A percentile compares a stretch with the other conserved stretches of the same genome.
Evolutionary conservation across 768 basidiomycete genomes (phyloP).

Genomic region (Ramaria sp.): DNA sequence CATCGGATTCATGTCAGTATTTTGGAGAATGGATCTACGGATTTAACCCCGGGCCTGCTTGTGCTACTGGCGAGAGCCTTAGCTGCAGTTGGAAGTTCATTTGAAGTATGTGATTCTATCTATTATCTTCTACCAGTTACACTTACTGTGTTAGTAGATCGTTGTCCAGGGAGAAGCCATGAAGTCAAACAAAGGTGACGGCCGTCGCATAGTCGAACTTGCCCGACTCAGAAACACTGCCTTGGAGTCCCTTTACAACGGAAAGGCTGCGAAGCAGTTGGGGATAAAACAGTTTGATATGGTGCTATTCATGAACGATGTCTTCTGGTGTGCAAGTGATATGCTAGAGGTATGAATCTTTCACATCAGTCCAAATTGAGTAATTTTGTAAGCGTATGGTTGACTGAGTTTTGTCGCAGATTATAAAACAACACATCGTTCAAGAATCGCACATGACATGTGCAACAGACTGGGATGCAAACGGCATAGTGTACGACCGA

Average conservation of each 20-base stretch:
- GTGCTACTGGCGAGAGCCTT: constrained; percentile 31
- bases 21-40: constrained; percentile 36
- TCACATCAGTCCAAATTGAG: neutral
- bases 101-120: neutral
- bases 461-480: constrained; percentile 35
- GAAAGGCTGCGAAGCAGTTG: constrained; percentile 25
- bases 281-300: constrained; percentile 2
- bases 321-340: constrained; percentile 35
- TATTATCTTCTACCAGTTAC: neutral
- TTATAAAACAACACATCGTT: constrained; percentile 28
- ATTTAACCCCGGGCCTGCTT: constrained; percentile 35
- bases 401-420: neutral
- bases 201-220: constrained; percentile 36
- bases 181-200: constrained; percentile 19
- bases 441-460: constrained; percentile 38
- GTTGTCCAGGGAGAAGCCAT: neutral
- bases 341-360: constrained; percentile 26
- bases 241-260: constrained; percentile 31
- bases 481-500: constrained; percentile 29
- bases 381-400: no score
- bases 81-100: constrained; percentile 22
- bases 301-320: constrained; percentile 40
- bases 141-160: neutral
- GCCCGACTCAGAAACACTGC: constrained; percentile 37
- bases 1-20: constrained; percentile 37